Evolutionary conservation across 495 filamentous ascomycete species (phyloP).

Genomic region (Paragyromitra xinjiangensis): DNA sequence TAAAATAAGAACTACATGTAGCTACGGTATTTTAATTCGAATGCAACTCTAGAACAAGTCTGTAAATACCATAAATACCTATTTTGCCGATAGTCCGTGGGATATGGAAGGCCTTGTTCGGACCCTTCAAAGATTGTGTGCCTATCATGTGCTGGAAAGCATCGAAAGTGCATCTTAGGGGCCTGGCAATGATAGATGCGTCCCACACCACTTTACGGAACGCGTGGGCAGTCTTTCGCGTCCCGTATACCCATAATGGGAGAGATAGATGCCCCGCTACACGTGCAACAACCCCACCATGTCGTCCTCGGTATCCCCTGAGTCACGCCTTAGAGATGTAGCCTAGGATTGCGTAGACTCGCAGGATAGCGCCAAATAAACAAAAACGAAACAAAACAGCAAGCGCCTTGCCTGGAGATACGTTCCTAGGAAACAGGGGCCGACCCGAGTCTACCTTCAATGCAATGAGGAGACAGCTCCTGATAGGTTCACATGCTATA

Average conservation of each 20-base stretch:
- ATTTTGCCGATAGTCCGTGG: not conserved
- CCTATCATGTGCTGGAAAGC: constrained; percentile 4
- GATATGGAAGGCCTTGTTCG: not conserved
- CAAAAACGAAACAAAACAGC: constrained; percentile 1
- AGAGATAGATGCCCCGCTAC: not conserved
- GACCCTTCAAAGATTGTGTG: not conserved
- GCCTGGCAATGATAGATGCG: not conserved
- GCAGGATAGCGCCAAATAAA: constrained; percentile 1
- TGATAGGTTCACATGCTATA: not conserved
- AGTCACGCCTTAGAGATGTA: not conserved
- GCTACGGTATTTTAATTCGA: constrained; percentile 10
- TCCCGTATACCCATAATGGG: constrained; percentile 2
- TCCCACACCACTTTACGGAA: not conserved
- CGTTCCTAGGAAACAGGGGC: not conserved
- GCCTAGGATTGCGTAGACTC: constrained; percentile 1
- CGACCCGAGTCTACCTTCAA: not conserved
- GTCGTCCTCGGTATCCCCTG: constrained; percentile 11
- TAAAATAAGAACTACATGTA: constrained; percentile 23
- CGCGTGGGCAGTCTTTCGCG: not conserved
- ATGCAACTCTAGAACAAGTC: not conserved
- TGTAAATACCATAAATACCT: not conserved
- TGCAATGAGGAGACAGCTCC: not conserved
- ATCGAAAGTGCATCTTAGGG: not conserved
- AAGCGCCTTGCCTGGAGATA: constrained; percentile 2
- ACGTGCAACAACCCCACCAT: constrained; percentile 7